A percentile compares a stretch with the other conserved stretches of the same genome.
Evolutionary conservation across 805 yeast genomes (phyloP).

Genomic region (Saccharomycopsis microspora): DNA sequence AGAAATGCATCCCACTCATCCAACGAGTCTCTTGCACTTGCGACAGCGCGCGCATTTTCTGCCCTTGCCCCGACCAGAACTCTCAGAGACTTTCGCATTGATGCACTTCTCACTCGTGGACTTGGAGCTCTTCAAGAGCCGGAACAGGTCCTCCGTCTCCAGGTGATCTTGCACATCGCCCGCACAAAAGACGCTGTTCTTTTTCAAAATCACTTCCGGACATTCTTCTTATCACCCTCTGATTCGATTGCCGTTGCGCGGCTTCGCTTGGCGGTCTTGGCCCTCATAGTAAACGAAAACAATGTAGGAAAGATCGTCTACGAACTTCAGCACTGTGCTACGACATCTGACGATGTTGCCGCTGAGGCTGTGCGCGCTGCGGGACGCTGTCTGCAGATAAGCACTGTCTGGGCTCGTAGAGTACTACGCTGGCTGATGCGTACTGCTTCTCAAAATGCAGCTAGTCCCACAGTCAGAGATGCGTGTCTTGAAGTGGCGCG

Average conservation of each 20-base stretch:
- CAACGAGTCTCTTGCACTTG: slow-evolving; percentile 50
- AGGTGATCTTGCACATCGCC: slow-evolving; percentile 9
- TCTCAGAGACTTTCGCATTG: slow-evolving; percentile 37
- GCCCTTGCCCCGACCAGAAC: slow-evolving; percentile 48
- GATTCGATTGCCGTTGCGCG: slow-evolving; percentile 36
- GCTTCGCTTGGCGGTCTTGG: slow-evolving; percentile 49
- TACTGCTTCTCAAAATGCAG: slow-evolving; percentile 17
- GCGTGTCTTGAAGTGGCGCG: slow-evolving; percentile 69
- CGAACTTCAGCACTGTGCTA: slow-evolving; percentile 53
- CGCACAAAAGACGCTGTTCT: slow-evolving; percentile 13
- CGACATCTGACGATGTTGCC: slow-evolving; percentile 21
- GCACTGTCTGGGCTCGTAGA: slow-evolving; percentile 36
- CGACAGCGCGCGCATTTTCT: slow-evolving; percentile 44
- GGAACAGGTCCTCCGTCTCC: slow-evolving; percentile 6
- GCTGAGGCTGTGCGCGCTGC: slow-evolving; percentile 49
- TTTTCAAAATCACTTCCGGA: slow-evolving; percentile 13
- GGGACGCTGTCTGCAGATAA: slow-evolving; percentile 44
- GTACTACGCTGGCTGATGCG: slow-evolving; percentile 55
- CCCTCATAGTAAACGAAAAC: slow-evolving; percentile 41
- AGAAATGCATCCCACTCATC: slow-evolving; percentile 35
- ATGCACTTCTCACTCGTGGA: slow-evolving; percentile 37
- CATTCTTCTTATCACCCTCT: slow-evolving; percentile 45
- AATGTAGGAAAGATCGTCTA: slow-evolving; percentile 41
- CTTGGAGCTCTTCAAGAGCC: slow-evolving; percentile 20
- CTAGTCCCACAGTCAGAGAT: slow-evolving; percentile 21